phyloP scores from a whole-genome alignment of 345 rosid species.

The Arabis alpina region DNA sequence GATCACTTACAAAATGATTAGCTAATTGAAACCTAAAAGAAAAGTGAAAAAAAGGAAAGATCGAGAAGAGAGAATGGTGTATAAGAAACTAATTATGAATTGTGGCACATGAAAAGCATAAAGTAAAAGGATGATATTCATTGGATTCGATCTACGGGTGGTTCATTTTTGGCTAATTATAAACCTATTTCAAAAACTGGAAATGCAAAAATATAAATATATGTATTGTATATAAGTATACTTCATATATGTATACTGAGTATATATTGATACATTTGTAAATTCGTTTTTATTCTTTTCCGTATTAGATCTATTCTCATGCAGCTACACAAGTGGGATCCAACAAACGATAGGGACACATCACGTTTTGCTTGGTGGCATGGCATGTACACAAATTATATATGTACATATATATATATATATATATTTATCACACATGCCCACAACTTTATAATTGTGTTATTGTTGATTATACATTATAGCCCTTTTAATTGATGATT shows the following conservation, averaged over 20 bases:
- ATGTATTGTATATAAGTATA: background rate
- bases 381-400: slow-evolving; percentile 15
- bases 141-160: slow-evolving; percentile 34
- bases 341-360: slow-evolving; percentile 38
- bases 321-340: slow-evolving; percentile 42
- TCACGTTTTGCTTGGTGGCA: slow-evolving; percentile 40
- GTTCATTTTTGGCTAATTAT: background rate
- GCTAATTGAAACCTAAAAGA: slow-evolving; percentile 28
- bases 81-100: slow-evolving; percentile 25
- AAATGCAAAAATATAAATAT: slow-evolving; percentile 14
- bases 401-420: background rate
- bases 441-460: slow-evolving; percentile 25
- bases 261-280: no score
- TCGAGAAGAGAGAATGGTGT: slow-evolving; percentile 3
- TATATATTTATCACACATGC: slow-evolving; percentile 19
- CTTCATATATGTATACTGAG: no score
- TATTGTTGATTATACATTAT: slow-evolving; percentile 20
- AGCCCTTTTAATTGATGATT: background rate
- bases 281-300: no score
- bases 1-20: slow-evolving; percentile 28
- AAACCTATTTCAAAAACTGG: background rate
- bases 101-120: slow-evolving; percentile 34
- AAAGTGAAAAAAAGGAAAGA: background rate
- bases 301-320: slow-evolving; percentile 24
- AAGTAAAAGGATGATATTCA: slow-evolving; percentile 35